Conservation (phyloP, 1,284 basidiomycete genomes). For the Sphaerobolus stellatus region DNA sequence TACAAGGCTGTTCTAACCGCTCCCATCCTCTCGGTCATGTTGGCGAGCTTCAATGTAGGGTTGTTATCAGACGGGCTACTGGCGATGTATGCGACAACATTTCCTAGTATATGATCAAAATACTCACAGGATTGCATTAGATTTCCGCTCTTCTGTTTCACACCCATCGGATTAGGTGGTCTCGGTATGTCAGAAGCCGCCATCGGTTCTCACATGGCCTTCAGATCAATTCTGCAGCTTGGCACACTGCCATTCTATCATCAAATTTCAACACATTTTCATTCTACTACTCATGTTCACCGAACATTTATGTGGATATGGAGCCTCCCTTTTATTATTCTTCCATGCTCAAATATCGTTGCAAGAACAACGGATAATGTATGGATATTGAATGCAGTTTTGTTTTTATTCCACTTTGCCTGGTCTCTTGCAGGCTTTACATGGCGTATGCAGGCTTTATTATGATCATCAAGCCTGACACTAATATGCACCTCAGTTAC, state of each 20-base stretch:
- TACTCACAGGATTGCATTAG: background rate
- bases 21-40: constrained; percentile 3
- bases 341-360: constrained; percentile 19
- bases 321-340: constrained; percentile 14
- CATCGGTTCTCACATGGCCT: constrained; percentile 15
- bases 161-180: constrained; percentile 14
- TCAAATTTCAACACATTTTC: constrained; percentile 1
- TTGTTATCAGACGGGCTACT: too few species aligned
- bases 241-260: constrained; percentile 6
- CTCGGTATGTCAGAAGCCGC: constrained; percentile 15
- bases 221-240: constrained; percentile 14
- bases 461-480: background rate
- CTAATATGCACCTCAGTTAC: constrained; percentile 8
- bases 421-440: constrained; percentile 11
- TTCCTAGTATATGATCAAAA: background rate
- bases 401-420: constrained; percentile 12
- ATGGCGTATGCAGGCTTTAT: background rate
- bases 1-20: constrained; percentile 9
- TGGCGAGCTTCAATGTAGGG: too few species aligned
- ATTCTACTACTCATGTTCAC: constrained; percentile 6
- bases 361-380: constrained; percentile 9
- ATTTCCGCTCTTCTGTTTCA: constrained; percentile 17
- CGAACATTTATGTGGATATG: constrained; percentile 18
- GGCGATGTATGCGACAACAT: background rate
- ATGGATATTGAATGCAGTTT: constrained; percentile 8